Evolutionary conservation across 441 rosid species (phyloP).

Genomic region (Cnidoscolus chayamansa): DNA sequence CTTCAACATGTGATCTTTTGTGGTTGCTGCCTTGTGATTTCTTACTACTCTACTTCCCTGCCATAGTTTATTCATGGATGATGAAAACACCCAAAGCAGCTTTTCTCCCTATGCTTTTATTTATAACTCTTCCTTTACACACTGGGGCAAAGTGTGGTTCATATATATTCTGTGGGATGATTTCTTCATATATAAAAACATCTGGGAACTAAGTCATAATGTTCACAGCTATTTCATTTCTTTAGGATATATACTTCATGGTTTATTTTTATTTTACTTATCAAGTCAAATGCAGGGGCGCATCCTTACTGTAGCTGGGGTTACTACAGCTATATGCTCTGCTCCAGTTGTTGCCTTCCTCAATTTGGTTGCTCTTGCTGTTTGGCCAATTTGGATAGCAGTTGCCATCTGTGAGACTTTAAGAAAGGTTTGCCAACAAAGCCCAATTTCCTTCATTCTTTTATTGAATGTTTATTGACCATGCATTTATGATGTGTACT

Average conservation of each 20-base stretch:
- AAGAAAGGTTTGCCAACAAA: constrained; percentile 28
- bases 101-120: background rate
- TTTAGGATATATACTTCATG: background rate
- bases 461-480: background rate
- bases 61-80: background rate
- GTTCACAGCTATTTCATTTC: background rate
- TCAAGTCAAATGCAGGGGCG: constrained; percentile 31
- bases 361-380: constrained; percentile 30
- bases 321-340: constrained; percentile 32
- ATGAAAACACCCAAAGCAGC: background rate
- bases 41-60: background rate
- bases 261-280: constrained; percentile 12
- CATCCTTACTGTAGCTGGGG: constrained; percentile 34
- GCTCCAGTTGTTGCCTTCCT: constrained; percentile 31
- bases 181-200: background rate
- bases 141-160: background rate
- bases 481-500: background rate
- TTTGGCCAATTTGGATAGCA: constrained; percentile 36
- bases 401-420: constrained; percentile 35
- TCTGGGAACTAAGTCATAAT: constrained; percentile 9
- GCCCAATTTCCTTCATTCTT: background rate
- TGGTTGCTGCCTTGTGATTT: background rate
- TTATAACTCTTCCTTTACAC: background rate
- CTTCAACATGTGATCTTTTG: background rate
- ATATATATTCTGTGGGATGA: background rate